These are phyloP conservation scores for Phalaenopsis aphrodite DNA, from an alignment of 106 monocot species.

Conservation along the genomic window DNA sequence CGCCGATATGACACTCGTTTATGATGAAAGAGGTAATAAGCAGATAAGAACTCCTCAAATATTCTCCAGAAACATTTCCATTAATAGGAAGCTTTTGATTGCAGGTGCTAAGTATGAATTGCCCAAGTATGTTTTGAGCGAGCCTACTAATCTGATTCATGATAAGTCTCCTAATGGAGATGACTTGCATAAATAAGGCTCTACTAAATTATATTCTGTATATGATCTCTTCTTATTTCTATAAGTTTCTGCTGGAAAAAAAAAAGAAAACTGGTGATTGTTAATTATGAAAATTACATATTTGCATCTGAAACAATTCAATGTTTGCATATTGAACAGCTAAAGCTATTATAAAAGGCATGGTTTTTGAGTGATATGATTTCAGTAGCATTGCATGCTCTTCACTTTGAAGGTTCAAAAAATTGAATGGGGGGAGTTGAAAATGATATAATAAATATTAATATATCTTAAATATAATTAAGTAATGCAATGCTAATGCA, in stretches of 20 bases:
- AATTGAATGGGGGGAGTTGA: too few relatives aligned
- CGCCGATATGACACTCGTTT: constrained; percentile 50
- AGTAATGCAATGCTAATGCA: too few relatives aligned
- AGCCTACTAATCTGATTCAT: constrained; percentile 54
- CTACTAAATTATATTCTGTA: neutral
- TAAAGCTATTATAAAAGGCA: too few relatives aligned
- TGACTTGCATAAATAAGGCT: neutral
- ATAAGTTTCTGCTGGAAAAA: neutral
- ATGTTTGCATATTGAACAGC: too few relatives aligned
- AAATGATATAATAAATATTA: too few relatives aligned
- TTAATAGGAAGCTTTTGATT: neutral
- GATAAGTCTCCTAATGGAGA: constrained; percentile 10
- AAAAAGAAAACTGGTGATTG: too few relatives aligned
- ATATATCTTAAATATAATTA: too few relatives aligned
- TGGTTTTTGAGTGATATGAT: too few relatives aligned
- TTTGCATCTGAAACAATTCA: too few relatives aligned
- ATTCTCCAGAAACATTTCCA: neutral
- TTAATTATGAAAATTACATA: too few relatives aligned
- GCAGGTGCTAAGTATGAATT: constrained; percentile 72
- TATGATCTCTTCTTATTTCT: neutral
- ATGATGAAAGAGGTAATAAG: constrained; percentile 49
- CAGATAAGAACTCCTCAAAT: neutral
- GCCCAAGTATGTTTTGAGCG: constrained; percentile 57
- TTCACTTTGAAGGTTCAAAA: too few relatives aligned
- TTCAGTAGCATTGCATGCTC: too few relatives aligned